A percentile compares a stretch with the other conserved stretches of the same genome.
These are phyloP conservation scores for Pyrenula massariospora DNA, from an alignment of 495 filamentous ascomycete species.

Conservation along the genomic window DNA sequence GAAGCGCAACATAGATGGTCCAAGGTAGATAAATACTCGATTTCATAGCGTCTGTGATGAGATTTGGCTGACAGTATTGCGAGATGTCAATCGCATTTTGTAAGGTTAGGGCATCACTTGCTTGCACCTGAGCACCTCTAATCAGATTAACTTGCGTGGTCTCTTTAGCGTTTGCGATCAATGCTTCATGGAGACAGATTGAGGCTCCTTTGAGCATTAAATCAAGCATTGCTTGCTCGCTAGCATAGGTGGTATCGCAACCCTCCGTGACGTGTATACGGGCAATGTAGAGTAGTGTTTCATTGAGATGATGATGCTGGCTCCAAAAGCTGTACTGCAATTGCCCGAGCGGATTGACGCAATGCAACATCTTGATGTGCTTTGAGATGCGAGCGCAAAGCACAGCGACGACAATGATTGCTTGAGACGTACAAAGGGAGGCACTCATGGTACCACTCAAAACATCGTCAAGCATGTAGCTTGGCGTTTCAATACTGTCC, in stretches of 20 bases:
- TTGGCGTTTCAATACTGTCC: neutral
- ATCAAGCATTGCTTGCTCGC: neutral
- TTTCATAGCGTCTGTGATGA: neutral
- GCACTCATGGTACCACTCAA: neutral
- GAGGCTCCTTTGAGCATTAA: neutral
- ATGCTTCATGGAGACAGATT: neutral
- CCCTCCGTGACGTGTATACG: neutral
- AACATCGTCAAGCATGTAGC: neutral
- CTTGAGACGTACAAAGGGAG: neutral
- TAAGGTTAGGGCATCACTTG: neutral
- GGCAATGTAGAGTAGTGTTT: neutral
- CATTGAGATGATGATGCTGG: neutral
- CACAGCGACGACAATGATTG: neutral
- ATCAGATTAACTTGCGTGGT: neutral
- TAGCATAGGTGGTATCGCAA: neutral
- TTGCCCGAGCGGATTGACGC: neutral
- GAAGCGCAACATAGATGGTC: neutral
- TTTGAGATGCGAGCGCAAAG: neutral
- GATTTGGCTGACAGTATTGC: neutral
- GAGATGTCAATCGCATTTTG: neutral
- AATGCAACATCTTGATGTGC: neutral
- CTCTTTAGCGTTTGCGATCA: neutral
- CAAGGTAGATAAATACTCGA: neutral
- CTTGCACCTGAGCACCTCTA: neutral
- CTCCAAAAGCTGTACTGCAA: neutral